A percentile compares a stretch with the other conserved stretches of the same genome.
Evolutionary conservation across 371 early-diverging fungal genomes (phyloP).

Genomic region (Haplosporangium sp.): DNA sequence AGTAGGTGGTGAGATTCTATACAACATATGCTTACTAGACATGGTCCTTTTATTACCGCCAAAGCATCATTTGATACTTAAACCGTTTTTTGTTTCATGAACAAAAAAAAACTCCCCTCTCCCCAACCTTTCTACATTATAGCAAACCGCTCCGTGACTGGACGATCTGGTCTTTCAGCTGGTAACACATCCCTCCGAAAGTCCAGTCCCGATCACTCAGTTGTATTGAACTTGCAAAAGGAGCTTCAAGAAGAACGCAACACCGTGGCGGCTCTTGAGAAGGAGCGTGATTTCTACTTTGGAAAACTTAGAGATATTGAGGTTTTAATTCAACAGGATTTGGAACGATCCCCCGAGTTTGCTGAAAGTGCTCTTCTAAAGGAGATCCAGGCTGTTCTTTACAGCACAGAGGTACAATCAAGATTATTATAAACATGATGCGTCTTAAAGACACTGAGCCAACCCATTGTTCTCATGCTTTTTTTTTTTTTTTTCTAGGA

Average conservation of each 20-base stretch:
- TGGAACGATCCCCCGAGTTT: constrained; percentile 63
- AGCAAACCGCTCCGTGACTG: constrained; percentile 38
- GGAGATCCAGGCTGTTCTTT: constrained; percentile 85
- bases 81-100: neutral
- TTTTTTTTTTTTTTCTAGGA: constrained; percentile 23
- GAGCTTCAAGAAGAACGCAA: constrained; percentile 84
- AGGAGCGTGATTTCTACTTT: constrained; percentile 97
- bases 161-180: constrained; percentile 29
- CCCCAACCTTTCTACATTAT: neutral
- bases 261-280: constrained; percentile 90
- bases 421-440: neutral
- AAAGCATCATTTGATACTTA: neutral
- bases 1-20: constrained; percentile 1
- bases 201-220: constrained; percentile 56
- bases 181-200: constrained; percentile 38
- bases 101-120: neutral
- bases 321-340: constrained; percentile 83
- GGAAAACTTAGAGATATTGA: constrained; percentile 93
- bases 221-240: constrained; percentile 74
- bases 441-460: neutral
- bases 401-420: constrained; percentile 84
- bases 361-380: constrained; percentile 65
- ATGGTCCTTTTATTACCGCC: neutral
- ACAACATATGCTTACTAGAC: neutral
- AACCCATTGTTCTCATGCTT: neutral